Percentiles rank a stretch among this genome's conserved stretches.
Evolutionary conservation across 768 basidiomycete species (phyloP).

Genomic region (Coprinopsis strossmayeri): DNA sequence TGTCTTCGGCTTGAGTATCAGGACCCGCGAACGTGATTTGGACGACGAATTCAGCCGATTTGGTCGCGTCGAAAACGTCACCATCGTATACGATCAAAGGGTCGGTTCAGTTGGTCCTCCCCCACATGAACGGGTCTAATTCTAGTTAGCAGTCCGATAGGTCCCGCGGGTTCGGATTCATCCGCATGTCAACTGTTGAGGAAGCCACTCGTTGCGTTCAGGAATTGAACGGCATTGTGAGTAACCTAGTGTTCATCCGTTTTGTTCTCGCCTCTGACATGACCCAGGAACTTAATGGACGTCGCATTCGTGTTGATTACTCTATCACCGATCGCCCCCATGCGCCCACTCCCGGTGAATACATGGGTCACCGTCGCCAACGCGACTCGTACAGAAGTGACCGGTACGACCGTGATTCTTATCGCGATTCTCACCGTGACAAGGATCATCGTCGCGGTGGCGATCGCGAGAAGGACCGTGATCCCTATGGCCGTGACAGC

Average conservation of each 20-base stretch:
- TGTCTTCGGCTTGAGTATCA: constrained; percentile 97
- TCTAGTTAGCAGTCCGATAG: constrained; percentile 66
- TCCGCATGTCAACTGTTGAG: constrained; percentile 85
- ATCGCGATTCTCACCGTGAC: constrained; percentile 40
- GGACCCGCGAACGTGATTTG: constrained; percentile 88
- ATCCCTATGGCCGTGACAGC: constrained; percentile 49
- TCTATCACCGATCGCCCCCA: constrained; percentile 93
- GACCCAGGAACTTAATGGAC: constrained; percentile 83
- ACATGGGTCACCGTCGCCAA: constrained; percentile 85
- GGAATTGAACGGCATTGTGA: constrained; percentile 86
- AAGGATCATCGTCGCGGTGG: constrained; percentile 26
- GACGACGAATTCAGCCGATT: constrained; percentile 90
- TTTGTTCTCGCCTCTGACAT: constrained; percentile 4
- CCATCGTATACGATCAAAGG: constrained; percentile 94
- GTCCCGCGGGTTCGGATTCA: constrained; percentile 97
- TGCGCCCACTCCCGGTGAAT: constrained; percentile 94
- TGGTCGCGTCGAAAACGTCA: constrained; percentile 90
- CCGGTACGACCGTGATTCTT: constrained; percentile 25
- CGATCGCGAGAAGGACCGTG: constrained; percentile 49
- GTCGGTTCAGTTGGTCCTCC: constrained; percentile 43
- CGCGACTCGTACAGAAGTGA: constrained; percentile 31
- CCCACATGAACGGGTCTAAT: constrained; percentile 2
- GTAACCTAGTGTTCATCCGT: constrained; percentile 21
- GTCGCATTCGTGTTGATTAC: constrained; percentile 94
- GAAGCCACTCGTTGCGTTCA: constrained; percentile 86